These are phyloP conservation scores for Brettanomyces sp. DNA, from an alignment of 805 yeast species.

Conservation along the genomic window DNA sequence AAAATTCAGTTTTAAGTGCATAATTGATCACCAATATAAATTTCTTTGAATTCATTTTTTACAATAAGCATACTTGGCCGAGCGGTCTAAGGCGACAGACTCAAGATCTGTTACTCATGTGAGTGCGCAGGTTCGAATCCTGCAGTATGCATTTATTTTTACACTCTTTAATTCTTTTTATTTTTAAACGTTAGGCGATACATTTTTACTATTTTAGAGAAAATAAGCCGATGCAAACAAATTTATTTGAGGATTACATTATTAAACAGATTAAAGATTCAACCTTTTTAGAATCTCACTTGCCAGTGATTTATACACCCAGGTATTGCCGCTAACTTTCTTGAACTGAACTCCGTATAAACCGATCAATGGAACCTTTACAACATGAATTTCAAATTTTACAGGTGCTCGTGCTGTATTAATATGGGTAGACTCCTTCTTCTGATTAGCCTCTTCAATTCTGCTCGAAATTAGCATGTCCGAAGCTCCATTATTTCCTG, in stretches of 20 bases:
- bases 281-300: conserved; percentile 70
- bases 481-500: conserved; percentile 38
- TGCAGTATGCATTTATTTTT: conserved; percentile 5
- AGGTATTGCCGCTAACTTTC: conserved; percentile 85
- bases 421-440: conserved; percentile 1
- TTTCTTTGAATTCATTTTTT: too few species aligned
- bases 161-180: not conserved
- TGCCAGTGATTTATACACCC: conserved; percentile 90
- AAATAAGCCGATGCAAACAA: too few species aligned
- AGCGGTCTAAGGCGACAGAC: conserved; percentile 13
- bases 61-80: conserved; percentile 7
- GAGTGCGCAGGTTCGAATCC: conserved; percentile 14
- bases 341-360: conserved; percentile 92
- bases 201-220: too few species aligned
- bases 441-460: conserved; percentile 36
- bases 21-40: too few species aligned
- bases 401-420: conserved; percentile 44
- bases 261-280: conserved; percentile 34
- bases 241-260: not conserved
- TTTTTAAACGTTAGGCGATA: too few species aligned
- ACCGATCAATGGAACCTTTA: conserved; percentile 83
- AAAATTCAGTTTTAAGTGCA: too few species aligned
- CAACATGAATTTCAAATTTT: conserved; percentile 84
- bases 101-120: conserved; percentile 11
- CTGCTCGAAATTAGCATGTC: conserved; percentile 56